A percentile compares a stretch with the other conserved stretches of the same genome.
Evolutionary conservation across 106 monocot genomes (phyloP).

Genomic region (Acorus gramineus): DNA sequence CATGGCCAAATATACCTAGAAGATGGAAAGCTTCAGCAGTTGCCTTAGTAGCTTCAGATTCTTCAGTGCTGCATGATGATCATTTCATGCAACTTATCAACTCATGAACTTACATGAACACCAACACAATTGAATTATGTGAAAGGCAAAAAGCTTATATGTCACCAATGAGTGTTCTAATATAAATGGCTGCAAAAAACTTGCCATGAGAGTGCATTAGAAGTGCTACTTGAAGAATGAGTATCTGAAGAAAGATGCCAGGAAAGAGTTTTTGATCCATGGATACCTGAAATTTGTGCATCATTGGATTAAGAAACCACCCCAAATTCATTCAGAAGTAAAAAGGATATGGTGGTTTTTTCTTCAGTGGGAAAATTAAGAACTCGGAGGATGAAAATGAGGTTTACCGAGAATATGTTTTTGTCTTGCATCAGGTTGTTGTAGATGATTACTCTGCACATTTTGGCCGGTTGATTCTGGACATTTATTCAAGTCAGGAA

Average conservation of each 20-base stretch:
- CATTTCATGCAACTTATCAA: not conserved
- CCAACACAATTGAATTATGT: not conserved
- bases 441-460: constrained; percentile 11
- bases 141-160: not conserved
- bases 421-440: constrained; percentile 15
- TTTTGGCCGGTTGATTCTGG: constrained; percentile 26
- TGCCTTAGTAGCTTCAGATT: constrained; percentile 25
- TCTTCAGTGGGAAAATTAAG: not conserved
- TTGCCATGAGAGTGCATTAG: constrained; percentile 25
- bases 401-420: constrained; percentile 26
- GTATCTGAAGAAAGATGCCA: constrained; percentile 76
- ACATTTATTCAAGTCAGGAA: too few relatives aligned
- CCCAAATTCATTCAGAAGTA: not conserved
- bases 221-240: constrained; percentile 26
- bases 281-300: constrained; percentile 14
- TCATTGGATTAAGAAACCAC: not conserved
- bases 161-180: not conserved
- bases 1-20: constrained; percentile 21
- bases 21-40: constrained; percentile 34
- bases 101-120: too few relatives aligned
- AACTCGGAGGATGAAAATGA: constrained; percentile 47
- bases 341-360: not conserved
- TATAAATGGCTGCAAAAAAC: not conserved
- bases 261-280: constrained; percentile 62
- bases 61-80: constrained; percentile 25